These are phyloP conservation scores for Penicillium sp. DNA, from an alignment of 2,329 filamentous ascomycete genomes.

Conservation along the genomic window DNA sequence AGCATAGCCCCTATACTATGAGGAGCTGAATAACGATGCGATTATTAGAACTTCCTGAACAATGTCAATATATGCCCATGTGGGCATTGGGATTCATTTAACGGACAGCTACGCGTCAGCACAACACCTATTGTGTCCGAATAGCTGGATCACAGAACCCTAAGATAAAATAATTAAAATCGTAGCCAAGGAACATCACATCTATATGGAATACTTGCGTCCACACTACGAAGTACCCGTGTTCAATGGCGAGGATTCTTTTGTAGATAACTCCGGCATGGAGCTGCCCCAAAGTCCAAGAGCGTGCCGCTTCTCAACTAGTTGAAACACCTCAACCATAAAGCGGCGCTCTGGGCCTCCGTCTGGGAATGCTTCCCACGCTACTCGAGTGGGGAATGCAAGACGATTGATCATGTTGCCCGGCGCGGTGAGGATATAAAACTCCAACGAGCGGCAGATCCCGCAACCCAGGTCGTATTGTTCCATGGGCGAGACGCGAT, in stretches of 20 bases:
- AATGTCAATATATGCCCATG: not conserved
- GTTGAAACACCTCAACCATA: constrained; percentile 33
- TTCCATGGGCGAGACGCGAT: constrained; percentile 30
- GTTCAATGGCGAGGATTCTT: constrained; percentile 27
- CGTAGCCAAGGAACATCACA: not conserved
- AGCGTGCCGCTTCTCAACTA: constrained; percentile 38
- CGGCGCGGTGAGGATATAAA: constrained; percentile 36
- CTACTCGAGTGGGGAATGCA: constrained; percentile 39
- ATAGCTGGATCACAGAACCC: not conserved
- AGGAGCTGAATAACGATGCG: not conserved
- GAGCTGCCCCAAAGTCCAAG: constrained; percentile 38
- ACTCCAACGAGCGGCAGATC: constrained; percentile 39
- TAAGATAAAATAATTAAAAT: not conserved
- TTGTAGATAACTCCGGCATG: constrained; percentile 38
- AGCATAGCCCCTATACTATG: not conserved
- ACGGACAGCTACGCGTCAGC: not conserved
- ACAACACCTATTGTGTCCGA: not conserved
- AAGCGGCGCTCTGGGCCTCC: constrained; percentile 35
- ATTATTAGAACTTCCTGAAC: not conserved
- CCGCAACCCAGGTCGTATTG: constrained; percentile 38
- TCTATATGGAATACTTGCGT: not conserved
- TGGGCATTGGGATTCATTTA: not conserved
- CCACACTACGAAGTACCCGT: not conserved
- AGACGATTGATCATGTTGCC: constrained; percentile 44
- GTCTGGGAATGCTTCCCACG: constrained; percentile 39